phyloP scores from a whole-genome alignment of 345 rosid species.

The Brassica carinata region DNA sequence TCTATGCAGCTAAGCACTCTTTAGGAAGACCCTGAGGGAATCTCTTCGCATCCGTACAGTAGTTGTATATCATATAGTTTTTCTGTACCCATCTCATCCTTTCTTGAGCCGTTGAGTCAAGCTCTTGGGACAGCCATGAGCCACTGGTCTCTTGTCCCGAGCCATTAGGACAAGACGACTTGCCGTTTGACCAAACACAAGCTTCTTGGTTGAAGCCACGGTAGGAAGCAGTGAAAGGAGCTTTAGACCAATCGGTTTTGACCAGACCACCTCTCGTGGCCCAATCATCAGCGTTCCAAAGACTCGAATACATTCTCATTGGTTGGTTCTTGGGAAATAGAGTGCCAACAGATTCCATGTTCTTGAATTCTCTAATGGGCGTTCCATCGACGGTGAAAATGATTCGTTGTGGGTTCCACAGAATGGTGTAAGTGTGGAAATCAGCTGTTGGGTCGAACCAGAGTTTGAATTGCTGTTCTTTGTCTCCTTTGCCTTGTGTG shows the following conservation, averaged over 20 bases:
- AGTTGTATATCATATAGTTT: slow-evolving; percentile 60
- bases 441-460: slow-evolving; percentile 66
- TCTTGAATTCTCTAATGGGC: slow-evolving; percentile 68
- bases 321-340: slow-evolving; percentile 54
- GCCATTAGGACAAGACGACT: slow-evolving; percentile 37
- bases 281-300: slow-evolving; percentile 70
- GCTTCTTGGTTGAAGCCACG: slow-evolving; percentile 52
- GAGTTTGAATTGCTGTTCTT: slow-evolving; percentile 67
- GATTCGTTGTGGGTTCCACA: slow-evolving; percentile 65
- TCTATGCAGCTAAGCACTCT: slow-evolving; percentile 49
- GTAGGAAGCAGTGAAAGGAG: slow-evolving; percentile 65
- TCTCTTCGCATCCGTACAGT: slow-evolving; percentile 53
- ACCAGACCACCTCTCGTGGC: slow-evolving; percentile 65
- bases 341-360: slow-evolving; percentile 50
- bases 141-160: slow-evolving; percentile 18
- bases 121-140: slow-evolving; percentile 46
- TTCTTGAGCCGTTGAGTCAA: slow-evolving; percentile 48
- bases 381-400: slow-evolving; percentile 59
- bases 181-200: slow-evolving; percentile 51
- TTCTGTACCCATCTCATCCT: slow-evolving; percentile 64
- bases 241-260: slow-evolving; percentile 63
- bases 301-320: slow-evolving; percentile 63
- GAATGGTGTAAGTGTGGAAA: slow-evolving; percentile 62
- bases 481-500: slow-evolving; percentile 60
- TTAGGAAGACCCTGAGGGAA: slow-evolving; percentile 61